These are phyloP conservation scores for Periconia sp. DNA, from an alignment of 2,329 filamentous ascomycete species.

Conservation along the genomic window DNA sequence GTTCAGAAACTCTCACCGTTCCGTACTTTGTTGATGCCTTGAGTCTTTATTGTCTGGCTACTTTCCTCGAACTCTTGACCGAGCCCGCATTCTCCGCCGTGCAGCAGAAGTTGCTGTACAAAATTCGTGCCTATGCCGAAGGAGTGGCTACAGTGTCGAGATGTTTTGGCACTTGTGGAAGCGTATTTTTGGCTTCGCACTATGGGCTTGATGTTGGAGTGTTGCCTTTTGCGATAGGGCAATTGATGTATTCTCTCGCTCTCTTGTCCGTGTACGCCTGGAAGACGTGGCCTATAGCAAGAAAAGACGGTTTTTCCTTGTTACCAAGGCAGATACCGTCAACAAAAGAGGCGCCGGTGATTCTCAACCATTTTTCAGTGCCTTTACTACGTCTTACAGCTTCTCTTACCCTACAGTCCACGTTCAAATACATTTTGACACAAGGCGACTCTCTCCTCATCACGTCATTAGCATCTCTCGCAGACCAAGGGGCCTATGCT, in stretches of 20 bases:
- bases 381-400: constrained; percentile 71
- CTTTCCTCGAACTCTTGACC: constrained; percentile 73
- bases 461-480: constrained; percentile 71
- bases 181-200: constrained; percentile 65
- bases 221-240: constrained; percentile 85
- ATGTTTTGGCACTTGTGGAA: constrained; percentile 72
- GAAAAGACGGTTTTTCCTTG: constrained; percentile 67
- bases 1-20: constrained; percentile 54
- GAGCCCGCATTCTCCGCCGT: constrained; percentile 90
- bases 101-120: constrained; percentile 79
- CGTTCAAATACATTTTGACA: constrained; percentile 90
- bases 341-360: constrained; percentile 26
- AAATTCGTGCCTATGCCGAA: constrained; percentile 79
- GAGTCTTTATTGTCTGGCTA: constrained; percentile 58
- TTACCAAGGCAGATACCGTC: constrained; percentile 50
- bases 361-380: constrained; percentile 59
- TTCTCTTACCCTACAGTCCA: constrained; percentile 84
- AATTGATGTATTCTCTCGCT: constrained; percentile 71
- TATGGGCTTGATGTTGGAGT: constrained; percentile 65
- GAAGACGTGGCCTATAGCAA: constrained; percentile 61
- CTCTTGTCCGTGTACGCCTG: constrained; percentile 71
- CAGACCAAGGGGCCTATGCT: constrained; percentile 87
- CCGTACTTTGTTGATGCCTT: constrained; percentile 65
- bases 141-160: constrained; percentile 76
- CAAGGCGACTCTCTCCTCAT: constrained; percentile 93